Evolutionary conservation across 208 protist genomes (phyloP), one percentile per base, ranked within the genome.

Genomic region (Wallacemonas sp.): DNA sequence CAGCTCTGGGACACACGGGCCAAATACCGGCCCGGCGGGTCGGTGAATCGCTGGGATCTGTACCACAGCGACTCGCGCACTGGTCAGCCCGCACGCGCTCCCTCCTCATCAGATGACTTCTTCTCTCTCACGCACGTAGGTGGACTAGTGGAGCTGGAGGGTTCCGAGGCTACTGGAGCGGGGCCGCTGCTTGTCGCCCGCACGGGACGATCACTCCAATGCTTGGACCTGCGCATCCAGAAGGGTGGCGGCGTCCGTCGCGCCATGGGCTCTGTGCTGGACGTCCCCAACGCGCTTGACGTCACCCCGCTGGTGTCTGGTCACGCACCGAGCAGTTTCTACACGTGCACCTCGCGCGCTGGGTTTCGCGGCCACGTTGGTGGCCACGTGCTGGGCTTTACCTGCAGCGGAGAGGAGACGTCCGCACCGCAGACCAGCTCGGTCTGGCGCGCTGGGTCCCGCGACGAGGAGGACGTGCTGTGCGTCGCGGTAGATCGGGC

Each of bases 1-100:
- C 84, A 91, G 57, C 24, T 93, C 24, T 93, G 87, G 84, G 87
- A 93, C 55, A 66, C 66, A 24, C 71, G 87, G 0, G 71, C 68
- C 29, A 87, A 85, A 63, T 93, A 89, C 60, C 78, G 87, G 22
- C 87, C 87, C 4, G 79, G 82, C 33, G 82, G 79, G 13, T 67
- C 72, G 5, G 27, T 87, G 12, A 67, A 55, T 9, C 33, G 71
- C 15, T 73, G 79, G 32, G 67, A 88, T 60, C 24, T 93, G 53
- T 89, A 81, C 59, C 63, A 52, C 42, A 48, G 5, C 17, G 42
- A 19, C 17, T n/a, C 42, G 17, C 9, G 13, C 42, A 48, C 42
- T 48, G 42, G 9, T n/a, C n/a, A n/a, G 22, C 19, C 6, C 10
- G 44, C 12, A 12, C 29, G 17, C n/a, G 13, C n/a, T 33, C 6